phyloP scores from a whole-genome alignment of 176 grass and related monocot genomes.

The Lolium perenne region DNA sequence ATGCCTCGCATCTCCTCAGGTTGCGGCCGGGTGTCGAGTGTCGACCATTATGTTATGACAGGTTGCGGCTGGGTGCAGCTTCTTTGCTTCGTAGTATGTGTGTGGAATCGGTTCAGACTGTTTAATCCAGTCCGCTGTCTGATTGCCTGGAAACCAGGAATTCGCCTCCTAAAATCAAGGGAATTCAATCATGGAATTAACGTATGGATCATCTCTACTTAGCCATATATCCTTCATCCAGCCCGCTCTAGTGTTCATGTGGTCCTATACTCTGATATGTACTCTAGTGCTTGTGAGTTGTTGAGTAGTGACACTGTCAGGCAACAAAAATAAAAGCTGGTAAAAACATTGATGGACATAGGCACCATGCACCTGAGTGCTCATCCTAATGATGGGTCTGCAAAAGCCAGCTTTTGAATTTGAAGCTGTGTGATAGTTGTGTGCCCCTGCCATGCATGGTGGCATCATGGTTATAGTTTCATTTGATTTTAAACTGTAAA shows the following conservation, averaged over 20 bases:
- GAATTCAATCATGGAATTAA: not conserved
- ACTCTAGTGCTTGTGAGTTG: constrained; percentile 8
- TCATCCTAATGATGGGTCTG: constrained; percentile 31
- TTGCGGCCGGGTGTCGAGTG: not conserved
- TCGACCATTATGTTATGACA: not conserved
- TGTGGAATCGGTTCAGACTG: not conserved
- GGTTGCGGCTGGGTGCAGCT: no score
- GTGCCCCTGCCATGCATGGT: not conserved
- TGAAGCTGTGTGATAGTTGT: constrained; percentile 18
- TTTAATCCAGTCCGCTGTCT: not conserved
- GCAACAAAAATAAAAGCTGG: not conserved
- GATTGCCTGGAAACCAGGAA: constrained; percentile 30
- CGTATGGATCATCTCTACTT: not conserved
- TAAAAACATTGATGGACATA: constrained; percentile 44
- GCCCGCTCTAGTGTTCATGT: not conserved
- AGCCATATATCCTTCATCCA: constrained; percentile 18
- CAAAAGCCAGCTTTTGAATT: constrained; percentile 34
- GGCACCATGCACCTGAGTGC: constrained; percentile 33
- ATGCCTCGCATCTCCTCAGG: not conserved
- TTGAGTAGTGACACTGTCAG: not conserved
- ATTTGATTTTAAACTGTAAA: not conserved
- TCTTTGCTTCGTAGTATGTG: not conserved
- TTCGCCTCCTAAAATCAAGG: constrained; percentile 13
- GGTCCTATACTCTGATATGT: not conserved
- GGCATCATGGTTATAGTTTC: not conserved